Percentiles rank a stretch among this genome's conserved stretches.
phyloP scores from a whole-genome alignment of 169 alveolate species.

The Plasmodium adleri region DNA sequence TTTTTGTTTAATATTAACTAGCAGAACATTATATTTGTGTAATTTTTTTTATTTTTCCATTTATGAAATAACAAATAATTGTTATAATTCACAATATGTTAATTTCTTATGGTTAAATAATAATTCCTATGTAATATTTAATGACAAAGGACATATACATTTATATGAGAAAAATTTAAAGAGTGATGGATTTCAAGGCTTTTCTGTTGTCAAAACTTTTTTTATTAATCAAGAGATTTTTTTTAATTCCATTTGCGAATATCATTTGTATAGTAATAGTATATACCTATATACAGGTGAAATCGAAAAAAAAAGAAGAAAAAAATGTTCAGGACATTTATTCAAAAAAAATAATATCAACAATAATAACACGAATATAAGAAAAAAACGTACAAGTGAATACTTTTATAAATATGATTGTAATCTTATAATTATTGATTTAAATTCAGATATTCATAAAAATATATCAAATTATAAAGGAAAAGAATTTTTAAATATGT shows the following conservation, averaged over 20 bases:
- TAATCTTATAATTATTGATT: slow-evolving; percentile 67
- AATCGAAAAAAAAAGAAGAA: slow-evolving; percentile 35
- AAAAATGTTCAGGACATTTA: slow-evolving; percentile 28
- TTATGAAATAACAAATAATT: slow-evolving; percentile 35
- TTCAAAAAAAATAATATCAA: slow-evolving; percentile 30
- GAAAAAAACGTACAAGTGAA: slow-evolving; percentile 38
- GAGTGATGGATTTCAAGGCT: slow-evolving; percentile 44
- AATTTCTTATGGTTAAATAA: slow-evolving; percentile 68
- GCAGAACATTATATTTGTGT: slow-evolving; percentile 58
- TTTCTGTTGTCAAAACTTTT: slow-evolving; percentile 34
- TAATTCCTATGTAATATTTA: slow-evolving; percentile 42
- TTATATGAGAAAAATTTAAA: slow-evolving; percentile 55
- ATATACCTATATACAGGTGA: slow-evolving; percentile 66
- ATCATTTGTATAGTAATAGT: slow-evolving; percentile 68
- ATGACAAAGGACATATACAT: slow-evolving; percentile 56
- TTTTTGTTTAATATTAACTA: slow-evolving; percentile 74
- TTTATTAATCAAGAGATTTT: slow-evolving; percentile 46
- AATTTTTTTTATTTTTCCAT: slow-evolving; percentile 70
- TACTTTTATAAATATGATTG: slow-evolving; percentile 69
- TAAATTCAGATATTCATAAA: slow-evolving; percentile 25
- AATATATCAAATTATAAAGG: neutral
- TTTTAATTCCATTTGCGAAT: slow-evolving; percentile 64
- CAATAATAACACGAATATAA: neutral
- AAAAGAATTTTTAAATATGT: slow-evolving; percentile 13
- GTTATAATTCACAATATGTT: slow-evolving; percentile 54